Evolutionary conservation across 495 filamentous ascomycete genomes (phyloP).

Genomic region (Copromyces sp.): DNA sequence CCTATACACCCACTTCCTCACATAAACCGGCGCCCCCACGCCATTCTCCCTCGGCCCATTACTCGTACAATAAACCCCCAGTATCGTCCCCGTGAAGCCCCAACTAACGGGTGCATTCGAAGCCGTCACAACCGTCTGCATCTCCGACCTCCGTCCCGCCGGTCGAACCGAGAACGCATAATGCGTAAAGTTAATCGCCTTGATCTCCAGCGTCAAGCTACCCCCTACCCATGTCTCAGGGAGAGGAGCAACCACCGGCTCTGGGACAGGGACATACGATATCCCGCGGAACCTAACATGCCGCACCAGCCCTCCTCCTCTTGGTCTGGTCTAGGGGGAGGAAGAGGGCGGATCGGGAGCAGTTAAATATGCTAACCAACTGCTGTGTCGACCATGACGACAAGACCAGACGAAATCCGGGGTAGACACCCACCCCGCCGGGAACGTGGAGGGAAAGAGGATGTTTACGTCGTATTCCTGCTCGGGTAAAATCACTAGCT

Average conservation of each 20-base stretch:
- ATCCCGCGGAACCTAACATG: constrained; percentile 31
- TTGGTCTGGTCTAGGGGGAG: no score
- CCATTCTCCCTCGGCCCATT: constrained; percentile 33
- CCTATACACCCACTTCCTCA: constrained; percentile 38
- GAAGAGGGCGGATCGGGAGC: no score
- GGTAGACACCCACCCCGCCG: background rate
- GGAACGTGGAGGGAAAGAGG: background rate
- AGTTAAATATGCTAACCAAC: background rate
- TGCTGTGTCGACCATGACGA: background rate
- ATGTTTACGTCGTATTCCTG: background rate
- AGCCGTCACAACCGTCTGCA: constrained; percentile 26
- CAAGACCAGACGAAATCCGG: background rate
- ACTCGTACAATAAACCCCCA: constrained; percentile 43
- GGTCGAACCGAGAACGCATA: constrained; percentile 36
- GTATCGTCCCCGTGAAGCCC: constrained; percentile 38
- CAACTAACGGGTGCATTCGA: constrained; percentile 36
- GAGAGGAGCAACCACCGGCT: constrained; percentile 19
- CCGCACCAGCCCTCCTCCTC: constrained; percentile 7
- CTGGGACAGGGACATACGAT: constrained; percentile 25
- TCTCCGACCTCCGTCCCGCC: constrained; percentile 18
- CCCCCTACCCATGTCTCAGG: constrained; percentile 24
- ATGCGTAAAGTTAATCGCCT: constrained; percentile 35
- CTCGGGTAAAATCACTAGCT: background rate
- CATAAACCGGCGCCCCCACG: constrained; percentile 26
- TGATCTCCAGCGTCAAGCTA: constrained; percentile 32